phyloP scores from a whole-genome alignment of 306 rosid genomes.

The Rosa persica region DNA sequence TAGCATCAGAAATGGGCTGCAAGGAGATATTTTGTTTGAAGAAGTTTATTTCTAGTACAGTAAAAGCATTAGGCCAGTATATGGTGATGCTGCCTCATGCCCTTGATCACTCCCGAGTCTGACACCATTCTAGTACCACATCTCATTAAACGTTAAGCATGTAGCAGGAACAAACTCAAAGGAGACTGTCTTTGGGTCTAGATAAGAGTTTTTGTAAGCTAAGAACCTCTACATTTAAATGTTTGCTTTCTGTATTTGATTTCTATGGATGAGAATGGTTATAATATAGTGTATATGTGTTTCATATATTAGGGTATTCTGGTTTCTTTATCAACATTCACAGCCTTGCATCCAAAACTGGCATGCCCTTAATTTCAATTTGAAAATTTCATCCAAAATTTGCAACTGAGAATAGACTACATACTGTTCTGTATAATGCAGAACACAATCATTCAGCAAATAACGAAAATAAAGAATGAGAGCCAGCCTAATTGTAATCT shows the following conservation, averaged over 20 bases:
- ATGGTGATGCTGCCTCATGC: slow-evolving; percentile 22
- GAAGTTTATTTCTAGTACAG: neutral
- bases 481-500: neutral
- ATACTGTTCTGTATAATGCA: neutral
- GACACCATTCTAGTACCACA: slow-evolving; percentile 1
- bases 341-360: neutral
- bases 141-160: neutral
- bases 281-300: neutral
- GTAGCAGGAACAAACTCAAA: slow-evolving; percentile 2
- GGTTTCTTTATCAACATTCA: neutral
- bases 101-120: neutral
- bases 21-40: slow-evolving; percentile 9
- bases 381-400: neutral
- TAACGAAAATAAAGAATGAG: neutral
- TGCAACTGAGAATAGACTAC: neutral
- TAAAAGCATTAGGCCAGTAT: neutral
- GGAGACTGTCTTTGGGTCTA: slow-evolving; percentile 12
- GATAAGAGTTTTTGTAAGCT: slow-evolving; percentile 12
- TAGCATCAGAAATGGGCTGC: neutral
- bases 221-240: neutral
- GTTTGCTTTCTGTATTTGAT: neutral
- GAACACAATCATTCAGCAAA: neutral
- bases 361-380: neutral
- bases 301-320: neutral
- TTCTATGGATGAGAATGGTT: slow-evolving; percentile 6